Percentiles rank a stretch among this genome's conserved stretches.
Conservation (phyloP, 768 basidiomycete species). For the Tulasnella sp. region DNA sequence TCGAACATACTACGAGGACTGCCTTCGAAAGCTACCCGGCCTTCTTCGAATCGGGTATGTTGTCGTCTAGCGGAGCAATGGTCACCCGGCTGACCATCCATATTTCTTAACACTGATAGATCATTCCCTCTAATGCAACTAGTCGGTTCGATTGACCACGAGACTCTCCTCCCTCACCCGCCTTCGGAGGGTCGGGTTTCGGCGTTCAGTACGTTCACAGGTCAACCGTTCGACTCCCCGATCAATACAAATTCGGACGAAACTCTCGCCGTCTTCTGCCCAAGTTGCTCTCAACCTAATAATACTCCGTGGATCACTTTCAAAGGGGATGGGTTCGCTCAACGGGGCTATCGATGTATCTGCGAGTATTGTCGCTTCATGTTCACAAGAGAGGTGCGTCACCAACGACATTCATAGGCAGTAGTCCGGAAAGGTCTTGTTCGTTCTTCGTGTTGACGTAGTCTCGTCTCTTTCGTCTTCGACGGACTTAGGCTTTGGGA, state of each 20-base stretch:
- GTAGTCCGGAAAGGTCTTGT: no score
- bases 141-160: slow-evolving; percentile 19
- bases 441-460: background rate
- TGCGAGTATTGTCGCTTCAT: background rate
- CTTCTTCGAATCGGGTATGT: background rate
- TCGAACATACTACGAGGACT: slow-evolving; percentile 31
- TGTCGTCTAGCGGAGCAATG: background rate
- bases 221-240: slow-evolving; percentile 27
- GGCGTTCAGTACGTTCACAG: slow-evolving; percentile 1
- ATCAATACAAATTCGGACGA: background rate
- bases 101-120: background rate
- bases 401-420: no score
- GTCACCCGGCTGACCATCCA: background rate
- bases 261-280: background rate
- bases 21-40: slow-evolving; percentile 16
- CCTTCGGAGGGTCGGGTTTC: background rate
- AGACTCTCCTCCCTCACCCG: slow-evolving; percentile 26
- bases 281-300: background rate
- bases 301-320: slow-evolving; percentile 29
- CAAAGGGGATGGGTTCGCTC: slow-evolving; percentile 31
- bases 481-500: slow-evolving; percentile 5
- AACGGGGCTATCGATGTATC: slow-evolving; percentile 24
- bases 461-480: background rate
- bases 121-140: slow-evolving; percentile 29
- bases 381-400: slow-evolving; percentile 28